Conservation (phyloP, 345 rosid genomes). For the Hypericum perforatum region DNA sequence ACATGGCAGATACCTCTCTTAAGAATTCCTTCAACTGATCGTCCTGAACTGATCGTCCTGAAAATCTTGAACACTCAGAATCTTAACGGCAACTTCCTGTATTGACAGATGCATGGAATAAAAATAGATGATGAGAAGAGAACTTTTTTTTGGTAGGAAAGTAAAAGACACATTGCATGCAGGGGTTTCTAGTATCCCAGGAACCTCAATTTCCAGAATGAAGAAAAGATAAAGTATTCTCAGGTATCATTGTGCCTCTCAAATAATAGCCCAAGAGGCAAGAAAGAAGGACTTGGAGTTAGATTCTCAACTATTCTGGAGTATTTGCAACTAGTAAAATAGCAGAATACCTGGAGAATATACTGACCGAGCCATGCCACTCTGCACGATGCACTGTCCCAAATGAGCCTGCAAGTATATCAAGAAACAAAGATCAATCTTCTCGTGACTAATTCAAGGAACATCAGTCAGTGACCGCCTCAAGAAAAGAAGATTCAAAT, state of each 20-base stretch:
- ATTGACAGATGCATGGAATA: conserved; percentile 11
- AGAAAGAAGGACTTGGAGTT: too few relatives aligned
- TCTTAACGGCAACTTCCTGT: conserved; percentile 97
- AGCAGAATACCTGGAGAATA: not conserved
- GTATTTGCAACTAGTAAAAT: too few relatives aligned
- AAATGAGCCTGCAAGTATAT: conserved; percentile 60
- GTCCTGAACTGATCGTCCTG: too few relatives aligned
- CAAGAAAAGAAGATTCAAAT: not conserved
- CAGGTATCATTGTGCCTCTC: too few relatives aligned
- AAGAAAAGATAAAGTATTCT: too few relatives aligned
- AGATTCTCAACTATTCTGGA: too few relatives aligned
- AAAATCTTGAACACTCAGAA: conserved; percentile 75
- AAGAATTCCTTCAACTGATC: conserved; percentile 85
- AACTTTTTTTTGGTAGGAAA: too few relatives aligned
- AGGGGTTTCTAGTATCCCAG: too few relatives aligned
- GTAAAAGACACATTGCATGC: too few relatives aligned
- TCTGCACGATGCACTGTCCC: conserved; percentile 98
- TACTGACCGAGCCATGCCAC: conserved; percentile 96
- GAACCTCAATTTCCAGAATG: too few relatives aligned
- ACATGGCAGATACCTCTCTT: conserved; percentile 52
- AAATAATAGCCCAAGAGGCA: too few relatives aligned
- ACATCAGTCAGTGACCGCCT: not conserved
- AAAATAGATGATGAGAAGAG: not conserved
- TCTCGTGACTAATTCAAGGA: conserved; percentile 3
- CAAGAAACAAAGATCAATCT: not conserved